Evolutionary conservation across 139 green algal genomes (phyloP), one percentile per base, ranked within the genome.

Genomic region (Trebouxia sp.): DNA sequence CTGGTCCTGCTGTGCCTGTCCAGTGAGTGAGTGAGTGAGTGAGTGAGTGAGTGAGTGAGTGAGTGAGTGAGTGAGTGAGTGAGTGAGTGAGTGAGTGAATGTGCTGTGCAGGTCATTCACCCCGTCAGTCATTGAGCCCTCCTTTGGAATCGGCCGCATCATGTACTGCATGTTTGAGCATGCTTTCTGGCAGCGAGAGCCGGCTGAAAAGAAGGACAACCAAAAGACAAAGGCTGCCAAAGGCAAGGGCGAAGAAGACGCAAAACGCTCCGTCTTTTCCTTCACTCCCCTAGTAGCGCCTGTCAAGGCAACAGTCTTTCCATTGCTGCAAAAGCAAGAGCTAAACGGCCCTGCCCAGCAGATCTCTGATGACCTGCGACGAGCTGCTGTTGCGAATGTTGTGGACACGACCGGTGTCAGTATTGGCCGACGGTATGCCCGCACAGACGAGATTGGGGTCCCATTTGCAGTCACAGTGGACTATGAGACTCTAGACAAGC

Each of bases 111-210:
- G 89, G 62, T 94, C 84, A 66, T 97, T 96, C 90, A 96, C 89
- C 22, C 97, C 97, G 3, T 92, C 83, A 35, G 97, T 99, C 32
- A 98, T 99, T 62, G 97, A 99, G 91, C 97, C 97, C 17, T 99
- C 97, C 1, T 99, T 99, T 80, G 97, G 97, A 78, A 97, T 99
- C 65, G 97, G 97, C 14, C 92, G 97, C 84, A 97, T 99, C 89
- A 93, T 99, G 83, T 99, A 99, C 90, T 98, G 94, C 91, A 88
- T 99, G 70, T 98, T 98, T 80, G 97, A 99, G 90, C 97, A 99
- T 89, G 83, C 82, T 38, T 99, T 95, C 88, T 98, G 98, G 88
- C 87, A 88, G 6, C 93, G 96, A 26, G 88, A 93, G 80, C 84
- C 66, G 7, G 58, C 47, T 53, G 65, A 78, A 10, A 65, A 81